Evolutionary conservation across 306 rosid species (phyloP), one percentile per base, ranked within the genome.

Genomic region (Quercus agrifolia): DNA sequence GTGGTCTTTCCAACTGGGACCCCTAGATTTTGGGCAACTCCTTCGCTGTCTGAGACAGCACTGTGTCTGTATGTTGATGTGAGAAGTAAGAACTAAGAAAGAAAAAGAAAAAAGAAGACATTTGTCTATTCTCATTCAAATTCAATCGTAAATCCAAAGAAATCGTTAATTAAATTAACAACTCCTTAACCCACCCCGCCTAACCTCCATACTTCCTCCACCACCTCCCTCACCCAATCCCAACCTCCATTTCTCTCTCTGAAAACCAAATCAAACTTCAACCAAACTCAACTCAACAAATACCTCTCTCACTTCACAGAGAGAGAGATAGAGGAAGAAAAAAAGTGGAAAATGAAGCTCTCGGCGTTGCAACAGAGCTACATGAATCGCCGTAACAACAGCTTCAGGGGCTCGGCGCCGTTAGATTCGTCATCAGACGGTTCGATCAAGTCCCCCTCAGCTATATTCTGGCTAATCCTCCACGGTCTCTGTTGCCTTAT

Each of bases 401-500:
- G 94, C 86, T 90, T 93, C 85, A 76, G 98, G 69, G 92, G 92
- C 70, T 88, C 96, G 23, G 64, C 84, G 59, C 91, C 79, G 77
- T 35, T 91, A 66, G 98, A 95, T 75, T 85, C 94, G 3, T 77
- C 98, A 10, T 80, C 80, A 4, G 98, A 93, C 76, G 87, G 86
- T 61, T 64, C 91, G 31, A 81, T 85, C 9, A 96, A 87, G 87
- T 91, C 98, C 0, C 92, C 98, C 59, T 90, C 94, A 6, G 87
- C 93, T 19, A 59, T 96, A 54, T 96, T 93, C 79, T 96, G 99
- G 99, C 86, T 96, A 2, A 73, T 91, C 6, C 90, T 96, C 9
- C 98, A 96, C 73, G 96, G 93, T 1, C 87, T 96, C n/a, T 96
- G 99, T 81, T 96, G 99, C 80, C 87, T 96, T 33, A 86, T 96